Conservation (phyloP, 768 basidiomycete species). For the Gautieria morchelliformis region DNA sequence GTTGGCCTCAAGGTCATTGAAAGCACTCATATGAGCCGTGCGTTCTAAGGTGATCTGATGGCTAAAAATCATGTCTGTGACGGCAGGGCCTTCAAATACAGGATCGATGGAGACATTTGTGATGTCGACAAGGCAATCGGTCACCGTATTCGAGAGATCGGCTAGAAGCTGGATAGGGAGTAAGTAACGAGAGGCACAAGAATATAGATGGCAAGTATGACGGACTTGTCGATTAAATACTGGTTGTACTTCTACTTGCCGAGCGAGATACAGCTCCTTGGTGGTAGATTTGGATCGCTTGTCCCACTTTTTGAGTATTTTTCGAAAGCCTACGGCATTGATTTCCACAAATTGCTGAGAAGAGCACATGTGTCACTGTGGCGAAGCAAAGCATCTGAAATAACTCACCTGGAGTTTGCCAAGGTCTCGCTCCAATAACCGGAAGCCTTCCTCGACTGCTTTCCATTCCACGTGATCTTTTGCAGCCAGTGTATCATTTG, state of each 20-base stretch:
- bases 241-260: conserved; percentile 98
- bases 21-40: conserved; percentile 55
- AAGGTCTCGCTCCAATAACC: conserved; percentile 87
- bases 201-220: conserved; percentile 1
- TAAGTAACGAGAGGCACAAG: neutral
- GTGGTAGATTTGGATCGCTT: conserved; percentile 90
- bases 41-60: conserved; percentile 63
- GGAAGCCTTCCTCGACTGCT: conserved; percentile 93
- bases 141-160: conserved; percentile 87
- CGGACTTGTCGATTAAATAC: conserved; percentile 90
- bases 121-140: conserved; percentile 70
- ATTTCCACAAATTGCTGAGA: conserved; percentile 90
- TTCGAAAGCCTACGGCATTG: conserved; percentile 93
- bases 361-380: conserved; percentile 1
- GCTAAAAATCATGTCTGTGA: conserved; percentile 57
- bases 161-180: conserved; percentile 67
- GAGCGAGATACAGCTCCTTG: conserved; percentile 92
- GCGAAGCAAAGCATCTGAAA: conserved; percentile 15
- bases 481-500: conserved; percentile 44
- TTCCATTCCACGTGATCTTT: conserved; percentile 77
- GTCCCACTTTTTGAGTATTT: conserved; percentile 98
- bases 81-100: conserved; percentile 39
- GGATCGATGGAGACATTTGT: conserved; percentile 65
- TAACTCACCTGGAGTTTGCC: conserved; percentile 84
- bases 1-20: conserved; percentile 83